Base-by-base conservation (phyloP, 1,139 yeast species). In the Lodderomyces margitis region DNA sequence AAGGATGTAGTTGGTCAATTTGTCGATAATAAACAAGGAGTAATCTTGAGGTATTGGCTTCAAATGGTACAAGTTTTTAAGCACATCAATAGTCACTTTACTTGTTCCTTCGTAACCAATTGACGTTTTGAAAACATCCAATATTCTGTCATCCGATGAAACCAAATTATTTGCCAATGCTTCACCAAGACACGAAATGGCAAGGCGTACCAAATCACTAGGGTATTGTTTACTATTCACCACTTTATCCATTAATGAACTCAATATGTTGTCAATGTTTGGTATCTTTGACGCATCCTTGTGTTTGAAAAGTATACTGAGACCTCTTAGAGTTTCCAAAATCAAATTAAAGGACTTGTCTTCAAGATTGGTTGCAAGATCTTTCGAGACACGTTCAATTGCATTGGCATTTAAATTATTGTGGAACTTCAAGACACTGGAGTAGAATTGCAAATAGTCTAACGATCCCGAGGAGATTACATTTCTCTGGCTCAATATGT, bases 151-250 rank as follows among this genome's bases (percentile, higher is more conserved):
- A 12, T 21, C 28, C 2, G 37, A 20, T 19, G 55, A 21, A 9
- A 49, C 45, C 12, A 60, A 20, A 54, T 47, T 10, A 52, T 45
- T 24, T 56, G 47, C 33, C 62, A 50, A 23, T 12, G 43, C 42
- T 33, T 55, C 54, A n/a, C 69, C 64, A 8, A 76, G 52, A 6
- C 68, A 62, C 12, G 47, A 43, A 9, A 80, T 61, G 6, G 81
- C 69, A 37, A 63, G 64, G 46, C 74, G 75, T 38, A 82, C 63
- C 14, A 80, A 68, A 38, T 78, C 83, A 44, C 75, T 61, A 6
- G 82, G 77, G 43, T 69, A 68, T 11, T 64, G 61, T 36, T 72
- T 68, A 35, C 68, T 66, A 2, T 61, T 50, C 5, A 70, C 64
- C 41, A 70, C 74, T n/a, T 58, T 60, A 2, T 63, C 44, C 17